phyloP scores from a whole-genome alignment of 2,329 filamentous ascomycete species.

The Fusarium praegraminearum region DNA sequence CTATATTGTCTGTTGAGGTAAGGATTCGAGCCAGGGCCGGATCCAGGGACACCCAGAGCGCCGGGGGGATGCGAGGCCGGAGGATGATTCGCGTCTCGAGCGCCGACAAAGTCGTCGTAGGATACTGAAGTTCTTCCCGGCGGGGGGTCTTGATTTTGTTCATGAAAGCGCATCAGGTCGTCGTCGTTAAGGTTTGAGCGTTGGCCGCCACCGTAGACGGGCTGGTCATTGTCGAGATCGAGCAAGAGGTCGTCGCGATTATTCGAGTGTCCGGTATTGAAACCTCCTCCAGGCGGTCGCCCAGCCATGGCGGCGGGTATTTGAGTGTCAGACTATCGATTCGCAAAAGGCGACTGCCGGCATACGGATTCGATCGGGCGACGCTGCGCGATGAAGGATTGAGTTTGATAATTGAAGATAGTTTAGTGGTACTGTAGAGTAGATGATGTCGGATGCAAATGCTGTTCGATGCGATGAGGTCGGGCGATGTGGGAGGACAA shows the following conservation, averaged over 20 bases:
- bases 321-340: slow-evolving; percentile 50
- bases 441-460: slow-evolving; percentile 10
- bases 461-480: slow-evolving; percentile 32
- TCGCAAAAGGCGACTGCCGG: slow-evolving; percentile 46
- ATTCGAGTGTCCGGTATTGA: slow-evolving; percentile 62
- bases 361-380: slow-evolving; percentile 50
- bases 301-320: slow-evolving; percentile 70
- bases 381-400: slow-evolving; percentile 17
- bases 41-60: slow-evolving; percentile 44
- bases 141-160: slow-evolving; percentile 73
- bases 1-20: slow-evolving; percentile 67
- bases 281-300: slow-evolving; percentile 61
- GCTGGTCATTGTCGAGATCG: slow-evolving; percentile 78
- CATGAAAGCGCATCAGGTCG: slow-evolving; percentile 79
- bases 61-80: slow-evolving; percentile 57
- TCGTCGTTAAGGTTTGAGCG: slow-evolving; percentile 85
- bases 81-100: slow-evolving; percentile 62
- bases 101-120: slow-evolving; percentile 94
- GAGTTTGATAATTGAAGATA: not conserved
- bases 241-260: slow-evolving; percentile 74
- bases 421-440: slow-evolving; percentile 1
- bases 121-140: slow-evolving; percentile 85
- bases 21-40: slow-evolving; percentile 51
- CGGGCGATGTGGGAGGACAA: slow-evolving; percentile 26
- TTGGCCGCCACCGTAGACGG: slow-evolving; percentile 80